Evolutionary conservation across 768 basidiomycete species (phyloP).

Genomic region (Pisolithus tinctorius): DNA sequence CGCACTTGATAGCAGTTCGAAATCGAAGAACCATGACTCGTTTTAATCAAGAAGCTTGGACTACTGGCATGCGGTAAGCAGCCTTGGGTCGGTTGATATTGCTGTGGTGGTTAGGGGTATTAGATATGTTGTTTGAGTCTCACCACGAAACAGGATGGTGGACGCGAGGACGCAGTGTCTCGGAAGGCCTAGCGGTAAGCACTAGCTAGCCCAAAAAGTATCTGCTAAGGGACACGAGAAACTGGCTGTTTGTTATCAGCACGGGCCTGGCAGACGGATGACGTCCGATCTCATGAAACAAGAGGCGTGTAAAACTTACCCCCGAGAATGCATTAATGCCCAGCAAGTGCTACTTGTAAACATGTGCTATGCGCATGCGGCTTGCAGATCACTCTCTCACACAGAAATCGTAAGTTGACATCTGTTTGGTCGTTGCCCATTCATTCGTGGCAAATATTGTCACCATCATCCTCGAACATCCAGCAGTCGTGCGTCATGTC

Average conservation of each 20-base stretch:
- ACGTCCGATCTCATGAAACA: slow-evolving; percentile 1
- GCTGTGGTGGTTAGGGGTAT: slow-evolving; percentile 2
- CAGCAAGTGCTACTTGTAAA: too few species aligned
- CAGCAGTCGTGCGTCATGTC: slow-evolving; percentile 44
- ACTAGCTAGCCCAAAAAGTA: slow-evolving; percentile 1
- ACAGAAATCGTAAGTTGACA: slow-evolving; percentile 5
- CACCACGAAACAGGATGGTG: background rate
- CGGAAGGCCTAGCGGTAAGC: background rate
- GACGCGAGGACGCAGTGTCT: slow-evolving; percentile 1
- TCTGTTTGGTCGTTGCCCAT: slow-evolving; percentile 14
- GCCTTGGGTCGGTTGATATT: background rate
- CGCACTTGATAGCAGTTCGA: slow-evolving; percentile 1
- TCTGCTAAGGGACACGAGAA: background rate
- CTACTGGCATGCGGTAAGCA: background rate
- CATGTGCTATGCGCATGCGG: background rate
- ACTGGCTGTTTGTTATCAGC: background rate
- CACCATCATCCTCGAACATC: background rate
- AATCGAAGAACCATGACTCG: background rate
- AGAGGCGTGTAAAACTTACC: slow-evolving; percentile 2
- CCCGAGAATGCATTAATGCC: background rate
- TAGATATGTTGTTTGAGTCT: background rate
- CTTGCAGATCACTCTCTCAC: background rate
- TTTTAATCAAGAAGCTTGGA: background rate
- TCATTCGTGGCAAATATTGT: background rate
- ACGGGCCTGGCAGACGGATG: slow-evolving; percentile 1